Evolutionary conservation across 2,329 filamentous ascomycete genomes (phyloP), one percentile per base, ranked within the genome.

Genomic region (Fusarium haematococcum): DNA sequence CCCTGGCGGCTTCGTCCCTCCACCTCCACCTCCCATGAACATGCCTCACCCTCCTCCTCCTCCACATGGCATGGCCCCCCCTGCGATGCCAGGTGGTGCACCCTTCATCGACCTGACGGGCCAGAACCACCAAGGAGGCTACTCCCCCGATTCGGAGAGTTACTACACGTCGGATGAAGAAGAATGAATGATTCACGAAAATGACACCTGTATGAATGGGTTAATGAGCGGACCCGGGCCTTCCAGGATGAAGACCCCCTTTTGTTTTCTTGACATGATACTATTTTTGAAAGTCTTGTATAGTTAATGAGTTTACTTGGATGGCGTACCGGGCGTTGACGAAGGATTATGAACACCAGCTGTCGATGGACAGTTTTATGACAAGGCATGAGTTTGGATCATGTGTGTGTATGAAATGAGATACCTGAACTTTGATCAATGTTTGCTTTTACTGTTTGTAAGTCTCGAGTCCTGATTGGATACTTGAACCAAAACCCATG

Each of bases 51-150:
- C 68, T 50, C 74, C 68, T 14, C 69, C 67, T 57, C 71, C 69
- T 59, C 70, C 73, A 39, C 68, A 68, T 66, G 69, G 73, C 27
- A 75, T 75, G 73, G 61, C 67, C 33, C 68, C n/a, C 63, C 61
- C 39, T 43, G 39, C 9, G 10, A 66, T 67, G 59, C 64, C 71
- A 1, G 76, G 69, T 11, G 74, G 63, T 48, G 73, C 77, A n/a
- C 39, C 39, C n/a, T 79, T 78, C 48, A 66, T 78, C 68, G 52
- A 79, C 43, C 37, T 79, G 27, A 76, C 75, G 23, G 75, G 77
- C 4, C 77, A 79, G 58, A 69, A 70, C 7, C 75, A 77, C 2
- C 54, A 62, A 41, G 30, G 71, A 43, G 61, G 61, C 11, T 63
- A 54, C 62, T 11, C 52, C 0, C 37, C 37, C 9, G 37, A 41